phyloP scores from a whole-genome alignment of 2,329 filamentous ascomycete genomes.

The Sclerotinia subarctica region DNA sequence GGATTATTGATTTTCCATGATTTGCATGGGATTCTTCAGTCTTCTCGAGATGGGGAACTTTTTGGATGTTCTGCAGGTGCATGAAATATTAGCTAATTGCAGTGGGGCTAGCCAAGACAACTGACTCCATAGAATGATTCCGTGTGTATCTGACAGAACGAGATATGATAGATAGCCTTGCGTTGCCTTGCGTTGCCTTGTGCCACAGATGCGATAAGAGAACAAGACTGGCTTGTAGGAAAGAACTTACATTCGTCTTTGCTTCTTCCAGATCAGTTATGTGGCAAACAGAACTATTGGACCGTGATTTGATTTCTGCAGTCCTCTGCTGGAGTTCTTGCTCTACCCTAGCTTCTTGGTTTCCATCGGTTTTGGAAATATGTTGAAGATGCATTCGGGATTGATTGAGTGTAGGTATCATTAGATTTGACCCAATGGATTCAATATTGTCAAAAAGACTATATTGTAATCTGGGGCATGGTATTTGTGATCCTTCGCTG shows the following conservation, averaged over 20 bases:
- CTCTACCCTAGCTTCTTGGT: background rate
- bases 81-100: slow-evolving; percentile 16
- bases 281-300: background rate
- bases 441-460: slow-evolving; percentile 1
- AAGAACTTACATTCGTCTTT: background rate
- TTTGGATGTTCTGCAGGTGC: slow-evolving; percentile 16
- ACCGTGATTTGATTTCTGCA: background rate
- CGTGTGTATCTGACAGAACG: background rate
- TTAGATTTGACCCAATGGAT: background rate
- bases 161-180: background rate
- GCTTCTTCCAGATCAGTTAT: background rate
- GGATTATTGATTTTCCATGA: background rate
- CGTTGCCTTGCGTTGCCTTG: background rate
- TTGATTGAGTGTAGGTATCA: background rate
- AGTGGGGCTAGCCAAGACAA: slow-evolving; percentile 11
- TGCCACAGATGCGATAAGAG: background rate
- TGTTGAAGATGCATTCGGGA: slow-evolving; percentile 10
- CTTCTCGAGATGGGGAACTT: slow-evolving; percentile 10
- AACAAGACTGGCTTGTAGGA: background rate
- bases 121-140: background rate
- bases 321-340: background rate
- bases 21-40: background rate
- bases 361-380: slow-evolving; percentile 12
- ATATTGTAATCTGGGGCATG: background rate
- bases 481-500: background rate